A percentile compares a stretch with the other conserved stretches of the same genome.
Evolutionary conservation across 371 early-diverging fungal genomes (phyloP).

Genomic region (Rhizopus delemar): DNA sequence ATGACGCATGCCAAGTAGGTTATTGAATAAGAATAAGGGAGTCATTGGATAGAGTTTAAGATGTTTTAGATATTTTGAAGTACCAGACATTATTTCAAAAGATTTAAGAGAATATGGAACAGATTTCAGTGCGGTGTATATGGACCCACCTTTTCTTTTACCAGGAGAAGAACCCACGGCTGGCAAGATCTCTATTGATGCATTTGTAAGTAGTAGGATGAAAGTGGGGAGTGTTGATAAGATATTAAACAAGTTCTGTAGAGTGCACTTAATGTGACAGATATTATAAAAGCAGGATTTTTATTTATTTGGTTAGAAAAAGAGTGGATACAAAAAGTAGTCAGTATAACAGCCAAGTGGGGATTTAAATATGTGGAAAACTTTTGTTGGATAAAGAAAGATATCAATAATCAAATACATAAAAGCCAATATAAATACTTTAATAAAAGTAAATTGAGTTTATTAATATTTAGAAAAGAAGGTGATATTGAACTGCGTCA

Average conservation of each 20-base stretch:
- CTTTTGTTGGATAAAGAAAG: conserved; percentile 90
- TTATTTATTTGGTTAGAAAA: conserved; percentile 93
- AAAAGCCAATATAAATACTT: conserved; percentile 68
- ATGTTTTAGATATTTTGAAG: conserved; percentile 35
- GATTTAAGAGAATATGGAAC: conserved; percentile 63
- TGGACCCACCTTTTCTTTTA: conserved; percentile 88
- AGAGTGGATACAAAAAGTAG: conserved; percentile 79
- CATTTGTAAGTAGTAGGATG: conserved; percentile 50
- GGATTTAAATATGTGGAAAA: conserved; percentile 94
- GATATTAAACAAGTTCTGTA: conserved; percentile 8
- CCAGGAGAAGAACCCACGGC: conserved; percentile 68
- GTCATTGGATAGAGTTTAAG: background rate
- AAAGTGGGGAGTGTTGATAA: background rate
- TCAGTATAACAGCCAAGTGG: conserved; percentile 74
- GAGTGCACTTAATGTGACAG: conserved; percentile 56
- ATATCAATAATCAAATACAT: conserved; percentile 79
- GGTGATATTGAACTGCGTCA: conserved; percentile 87
- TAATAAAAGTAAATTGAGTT: conserved; percentile 79
- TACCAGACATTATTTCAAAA: conserved; percentile 36
- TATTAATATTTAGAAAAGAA: conserved; percentile 87
- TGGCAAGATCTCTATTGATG: conserved; percentile 67
- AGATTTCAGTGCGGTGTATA: conserved; percentile 79
- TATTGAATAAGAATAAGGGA: background rate
- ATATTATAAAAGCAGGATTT: conserved; percentile 76
- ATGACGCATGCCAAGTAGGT: background rate